A percentile compares a stretch with the other conserved stretches of the same genome.
Evolutionary conservation across 805 yeast species (phyloP).

Genomic region (Cyberlindnera petersonii): DNA sequence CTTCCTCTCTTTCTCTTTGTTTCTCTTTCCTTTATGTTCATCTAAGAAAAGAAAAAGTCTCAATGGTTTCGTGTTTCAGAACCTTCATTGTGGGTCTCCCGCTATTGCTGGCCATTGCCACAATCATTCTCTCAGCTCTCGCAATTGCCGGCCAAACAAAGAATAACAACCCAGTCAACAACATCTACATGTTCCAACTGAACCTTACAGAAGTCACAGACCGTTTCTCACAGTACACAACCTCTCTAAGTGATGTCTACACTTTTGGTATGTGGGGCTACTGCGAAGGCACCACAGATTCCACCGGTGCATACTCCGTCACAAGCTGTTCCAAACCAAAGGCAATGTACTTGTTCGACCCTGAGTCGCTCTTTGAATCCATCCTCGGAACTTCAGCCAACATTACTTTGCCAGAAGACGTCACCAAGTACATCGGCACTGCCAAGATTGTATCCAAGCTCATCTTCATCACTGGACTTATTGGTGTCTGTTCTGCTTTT

Average conservation of each 20-base stretch:
- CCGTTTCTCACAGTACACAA: neutral
- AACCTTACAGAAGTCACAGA: constrained; percentile 32
- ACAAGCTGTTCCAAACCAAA: constrained; percentile 52
- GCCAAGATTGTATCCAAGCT: constrained; percentile 50
- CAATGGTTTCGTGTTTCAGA: constrained; percentile 28
- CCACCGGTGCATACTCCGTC: constrained; percentile 28
- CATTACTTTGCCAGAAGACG: constrained; percentile 46
- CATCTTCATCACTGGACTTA: constrained; percentile 51
- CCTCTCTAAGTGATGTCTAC: constrained; percentile 39
- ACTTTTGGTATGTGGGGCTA: constrained; percentile 63
- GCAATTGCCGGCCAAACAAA: constrained; percentile 51
- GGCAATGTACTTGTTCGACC: constrained; percentile 55
- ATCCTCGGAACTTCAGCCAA: constrained; percentile 24
- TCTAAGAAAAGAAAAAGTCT: neutral
- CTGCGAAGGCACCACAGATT: constrained; percentile 40
- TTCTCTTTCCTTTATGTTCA: neutral
- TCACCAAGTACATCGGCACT: constrained; percentile 42
- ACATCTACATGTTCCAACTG: constrained; percentile 46
- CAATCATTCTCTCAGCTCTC: constrained; percentile 44
- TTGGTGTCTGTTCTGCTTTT: constrained; percentile 43
- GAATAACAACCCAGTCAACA: constrained; percentile 38
- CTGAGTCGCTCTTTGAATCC: constrained; percentile 33
- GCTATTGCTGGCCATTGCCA: constrained; percentile 34
- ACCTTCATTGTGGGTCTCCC: constrained; percentile 27
- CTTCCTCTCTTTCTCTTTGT: neutral